Evolutionary conservation across 169 alveolate genomes (phyloP).

Genomic region (Eimeria sp.): DNA sequence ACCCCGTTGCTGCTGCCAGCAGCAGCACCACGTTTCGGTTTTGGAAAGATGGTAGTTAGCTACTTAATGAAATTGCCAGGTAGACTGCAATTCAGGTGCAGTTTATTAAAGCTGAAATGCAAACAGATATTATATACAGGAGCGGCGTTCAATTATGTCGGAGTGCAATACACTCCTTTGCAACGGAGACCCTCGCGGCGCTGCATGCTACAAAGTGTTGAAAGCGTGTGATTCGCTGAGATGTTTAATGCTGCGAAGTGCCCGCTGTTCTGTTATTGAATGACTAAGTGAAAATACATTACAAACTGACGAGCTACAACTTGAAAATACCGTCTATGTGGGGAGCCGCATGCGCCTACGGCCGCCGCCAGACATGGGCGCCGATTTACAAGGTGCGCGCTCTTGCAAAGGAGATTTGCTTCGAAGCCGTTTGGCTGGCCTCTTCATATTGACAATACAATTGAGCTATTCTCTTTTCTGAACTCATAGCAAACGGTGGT

Average conservation of each 20-base stretch:
- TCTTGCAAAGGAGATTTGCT: background rate
- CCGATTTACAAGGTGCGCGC: constrained; percentile 67
- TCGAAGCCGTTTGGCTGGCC: constrained; percentile 1
- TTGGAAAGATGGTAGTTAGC: background rate
- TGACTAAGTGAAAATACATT: background rate
- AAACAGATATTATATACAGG: background rate
- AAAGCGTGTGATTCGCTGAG: background rate
- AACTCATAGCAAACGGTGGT: background rate
- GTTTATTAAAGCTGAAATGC: background rate
- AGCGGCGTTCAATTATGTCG: background rate
- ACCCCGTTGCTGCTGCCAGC: background rate
- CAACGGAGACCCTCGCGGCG: background rate
- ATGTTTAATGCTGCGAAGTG: background rate
- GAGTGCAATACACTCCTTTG: background rate
- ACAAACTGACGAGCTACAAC: background rate
- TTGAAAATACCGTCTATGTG: constrained; percentile 10
- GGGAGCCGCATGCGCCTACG: constrained; percentile 69
- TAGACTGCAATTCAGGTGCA: background rate
- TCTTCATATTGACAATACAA: constrained; percentile 9
- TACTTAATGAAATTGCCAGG: background rate
- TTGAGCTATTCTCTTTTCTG: constrained; percentile 7
- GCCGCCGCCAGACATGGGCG: constrained; percentile 50
- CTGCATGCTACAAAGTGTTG: background rate
- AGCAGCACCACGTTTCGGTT: background rate
- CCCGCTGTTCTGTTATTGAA: background rate